A percentile compares a stretch with the other conserved stretches of the same genome.
Conservation (phyloP, 768 basidiomycete genomes). For the Phylloporus arenicola region DNA sequence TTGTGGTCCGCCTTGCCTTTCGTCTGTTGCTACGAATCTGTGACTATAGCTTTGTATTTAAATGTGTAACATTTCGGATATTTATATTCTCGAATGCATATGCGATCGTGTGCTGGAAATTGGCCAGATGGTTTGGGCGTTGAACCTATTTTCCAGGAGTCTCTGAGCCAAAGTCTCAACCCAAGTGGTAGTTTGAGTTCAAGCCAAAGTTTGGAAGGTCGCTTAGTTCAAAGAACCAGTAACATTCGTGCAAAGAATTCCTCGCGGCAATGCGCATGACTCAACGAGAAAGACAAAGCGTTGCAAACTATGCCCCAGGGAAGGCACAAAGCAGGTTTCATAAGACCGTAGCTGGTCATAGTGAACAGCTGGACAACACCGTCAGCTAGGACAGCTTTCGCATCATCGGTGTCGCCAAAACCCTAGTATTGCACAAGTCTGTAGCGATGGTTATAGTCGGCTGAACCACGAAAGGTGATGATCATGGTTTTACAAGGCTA, state of each 20-base stretch:
- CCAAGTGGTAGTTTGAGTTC: neutral
- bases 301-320: neutral
- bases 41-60: constrained; percentile 4
- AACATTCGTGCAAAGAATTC: too few species aligned
- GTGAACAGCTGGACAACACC: neutral
- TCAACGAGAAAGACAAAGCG: neutral
- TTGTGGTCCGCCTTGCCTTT: neutral
- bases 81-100: neutral
- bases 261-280: neutral
- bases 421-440: neutral
- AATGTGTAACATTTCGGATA: neutral
- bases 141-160: neutral
- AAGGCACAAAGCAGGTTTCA: neutral
- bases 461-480: neutral
- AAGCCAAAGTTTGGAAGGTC: too few species aligned
- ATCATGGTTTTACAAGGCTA: too few species aligned
- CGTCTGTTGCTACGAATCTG: neutral
- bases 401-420: neutral
- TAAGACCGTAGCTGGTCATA: neutral
- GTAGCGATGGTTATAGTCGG: too few species aligned
- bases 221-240: too few species aligned
- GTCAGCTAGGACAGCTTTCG: neutral
- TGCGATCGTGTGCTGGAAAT: too few species aligned
- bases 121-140: neutral
- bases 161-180: neutral